Percentiles rank a stretch among this genome's conserved stretches.
Conservation (phyloP, 345 rosid genomes). For the Bruguiera parviflora region DNA sequence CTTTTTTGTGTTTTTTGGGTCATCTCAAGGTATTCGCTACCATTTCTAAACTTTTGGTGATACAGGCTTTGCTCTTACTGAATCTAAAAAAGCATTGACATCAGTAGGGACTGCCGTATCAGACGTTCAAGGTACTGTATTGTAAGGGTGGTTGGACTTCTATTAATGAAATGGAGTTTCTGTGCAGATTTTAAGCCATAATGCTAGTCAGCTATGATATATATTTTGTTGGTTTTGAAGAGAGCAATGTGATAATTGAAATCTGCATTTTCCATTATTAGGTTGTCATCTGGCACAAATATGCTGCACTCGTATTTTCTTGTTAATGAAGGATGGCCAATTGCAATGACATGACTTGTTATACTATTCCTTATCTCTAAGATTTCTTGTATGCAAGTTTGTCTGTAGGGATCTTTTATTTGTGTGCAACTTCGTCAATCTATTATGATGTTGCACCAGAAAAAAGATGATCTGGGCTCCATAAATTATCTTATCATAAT, state of each 20-base stretch:
- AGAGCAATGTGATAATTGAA: not conserved
- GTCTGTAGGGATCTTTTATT: not conserved
- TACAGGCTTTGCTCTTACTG: slow-evolving; percentile 70
- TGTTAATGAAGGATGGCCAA: not conserved
- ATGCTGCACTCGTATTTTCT: not conserved
- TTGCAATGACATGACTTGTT: not conserved
- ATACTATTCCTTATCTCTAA: not conserved
- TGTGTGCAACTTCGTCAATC: not conserved
- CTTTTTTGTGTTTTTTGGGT: not conserved
- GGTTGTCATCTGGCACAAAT: not conserved
- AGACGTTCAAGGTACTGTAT: slow-evolving; percentile 46
- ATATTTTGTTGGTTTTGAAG: not conserved
- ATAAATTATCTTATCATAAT: slow-evolving; percentile 2
- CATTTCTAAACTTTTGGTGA: slow-evolving; percentile 24
- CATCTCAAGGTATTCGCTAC: slow-evolving; percentile 4
- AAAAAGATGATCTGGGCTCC: not conserved
- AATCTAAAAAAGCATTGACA: slow-evolving; percentile 31
- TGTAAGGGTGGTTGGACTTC: not conserved
- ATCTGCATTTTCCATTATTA: not conserved
- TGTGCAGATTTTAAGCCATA: slow-evolving; percentile 1
- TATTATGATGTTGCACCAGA: not conserved
- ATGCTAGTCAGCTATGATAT: not conserved
- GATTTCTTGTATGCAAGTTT: not conserved
- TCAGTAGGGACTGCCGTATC: slow-evolving; percentile 45
- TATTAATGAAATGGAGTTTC: slow-evolving; percentile 32